These are phyloP conservation scores for Anethum foeniculum DNA, from an alignment of 140 eudicot genomes.

Conservation along the genomic window DNA sequence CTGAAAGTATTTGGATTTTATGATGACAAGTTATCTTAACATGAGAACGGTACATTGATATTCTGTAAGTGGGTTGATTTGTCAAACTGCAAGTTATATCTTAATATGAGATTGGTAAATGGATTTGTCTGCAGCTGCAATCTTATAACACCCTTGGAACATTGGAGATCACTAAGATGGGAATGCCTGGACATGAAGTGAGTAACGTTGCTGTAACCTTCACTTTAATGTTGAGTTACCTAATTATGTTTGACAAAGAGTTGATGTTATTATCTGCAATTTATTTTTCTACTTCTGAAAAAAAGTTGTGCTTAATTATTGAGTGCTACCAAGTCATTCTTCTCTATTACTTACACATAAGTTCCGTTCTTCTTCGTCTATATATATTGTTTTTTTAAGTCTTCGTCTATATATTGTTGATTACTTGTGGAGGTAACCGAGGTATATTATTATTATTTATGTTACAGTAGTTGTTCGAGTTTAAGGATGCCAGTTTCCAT, in stretches of 20 bases:
- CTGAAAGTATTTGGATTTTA: not conserved
- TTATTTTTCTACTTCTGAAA: not conserved
- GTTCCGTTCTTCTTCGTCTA: too few species aligned
- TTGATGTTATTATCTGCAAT: not conserved
- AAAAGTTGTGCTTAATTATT: not conserved
- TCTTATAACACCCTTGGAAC: constrained; percentile 48
- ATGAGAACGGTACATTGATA: not conserved
- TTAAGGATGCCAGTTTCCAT: too few species aligned
- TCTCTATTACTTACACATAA: not conserved
- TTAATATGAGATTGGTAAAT: not conserved
- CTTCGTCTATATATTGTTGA: too few species aligned
- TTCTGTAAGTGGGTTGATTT: not conserved
- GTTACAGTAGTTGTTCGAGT: too few species aligned
- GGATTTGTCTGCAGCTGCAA: constrained; percentile 56
- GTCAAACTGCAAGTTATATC: not conserved
- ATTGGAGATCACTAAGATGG: constrained; percentile 44
- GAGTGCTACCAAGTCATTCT: not conserved
- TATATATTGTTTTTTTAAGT: too few species aligned
- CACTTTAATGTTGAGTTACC: not conserved
- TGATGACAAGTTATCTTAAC: not conserved
- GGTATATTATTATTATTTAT: too few species aligned
- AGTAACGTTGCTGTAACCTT: constrained; percentile 15
- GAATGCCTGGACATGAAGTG: constrained; percentile 39
- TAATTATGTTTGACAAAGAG: not conserved
- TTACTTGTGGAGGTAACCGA: too few species aligned